Evolutionary conservation across 1,139 yeast genomes (phyloP), one percentile per base, ranked within the genome.

Genomic region (Lodderomyces oxycetoniae): DNA sequence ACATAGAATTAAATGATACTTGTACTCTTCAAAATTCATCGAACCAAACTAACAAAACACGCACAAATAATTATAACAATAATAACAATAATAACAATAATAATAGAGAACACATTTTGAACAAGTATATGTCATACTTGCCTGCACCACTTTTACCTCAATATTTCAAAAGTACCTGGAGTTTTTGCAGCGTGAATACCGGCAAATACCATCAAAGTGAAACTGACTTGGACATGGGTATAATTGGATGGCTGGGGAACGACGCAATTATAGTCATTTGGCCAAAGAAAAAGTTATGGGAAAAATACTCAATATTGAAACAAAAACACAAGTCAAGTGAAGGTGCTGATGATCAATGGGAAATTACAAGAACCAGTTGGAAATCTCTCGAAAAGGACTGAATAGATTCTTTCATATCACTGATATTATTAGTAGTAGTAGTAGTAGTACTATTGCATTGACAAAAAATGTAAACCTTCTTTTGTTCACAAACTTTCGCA

Each of bases 151-250:
- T 69, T 41, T 62, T 75, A 34, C 87, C 91, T 17, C 68, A 73
- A 33, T 89, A 89, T 55, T 84, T 89, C 58, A 76, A 82, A 37
- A 81, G 94, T 2, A 81, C 84, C 10, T 89, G 96, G 97, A 81
- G 94, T 30, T 85, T 83, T 60, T 87, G 88, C 33, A 80, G 89
- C 1, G 67, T 77, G n/a, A 82, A 83, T 46, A 74, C 88, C 24
- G 71, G 69, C 39, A 60, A 69, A 37, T 52, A 63, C 37, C 71
- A 65, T 41, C 38, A 50, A 3, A 54, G 53, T 11, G 61, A 47
- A 40, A 55, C 48, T 39, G 39, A 48, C 14, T 67, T 65, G 37
- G 86, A 80, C 45, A 52, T 57, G 25, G 93, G 95, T 0, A 74
- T 75, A 0, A 46, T 89, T 25, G 95, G 93, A 1, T 86, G 95